A percentile compares a stretch with the other conserved stretches of the same genome.
phyloP scores from a whole-genome alignment of 805 yeast species.

The Sungouiozyma ichnusensis region DNA sequence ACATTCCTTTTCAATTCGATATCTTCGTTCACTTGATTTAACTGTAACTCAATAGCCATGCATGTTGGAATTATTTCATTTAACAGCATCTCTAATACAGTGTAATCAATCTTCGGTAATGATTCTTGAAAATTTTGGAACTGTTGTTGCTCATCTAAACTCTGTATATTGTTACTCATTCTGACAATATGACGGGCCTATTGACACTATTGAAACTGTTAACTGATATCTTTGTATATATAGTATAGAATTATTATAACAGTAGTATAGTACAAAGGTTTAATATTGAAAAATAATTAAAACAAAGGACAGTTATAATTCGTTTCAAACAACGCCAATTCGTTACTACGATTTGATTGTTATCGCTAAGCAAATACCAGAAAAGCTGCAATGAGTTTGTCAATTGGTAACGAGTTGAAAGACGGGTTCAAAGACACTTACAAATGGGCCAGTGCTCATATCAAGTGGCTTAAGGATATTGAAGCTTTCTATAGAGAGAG shows the following conservation, averaged over 20 bases:
- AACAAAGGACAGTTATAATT: background rate
- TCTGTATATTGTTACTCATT: background rate
- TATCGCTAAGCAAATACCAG: too few species aligned
- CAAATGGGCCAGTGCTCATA: constrained; percentile 68
- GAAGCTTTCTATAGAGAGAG: constrained; percentile 79
- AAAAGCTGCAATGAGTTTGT: constrained; percentile 16
- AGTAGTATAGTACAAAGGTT: too few species aligned
- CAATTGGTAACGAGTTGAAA: constrained; percentile 62
- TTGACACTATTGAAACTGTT: too few species aligned
- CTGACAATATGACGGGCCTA: too few species aligned
- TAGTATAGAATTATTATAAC: too few species aligned
- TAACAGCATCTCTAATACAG: constrained; percentile 52
- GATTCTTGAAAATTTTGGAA: constrained; percentile 24
- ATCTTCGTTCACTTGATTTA: constrained; percentile 11
- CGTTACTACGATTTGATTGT: too few species aligned
- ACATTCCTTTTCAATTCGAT: constrained; percentile 13
- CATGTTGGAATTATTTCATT: constrained; percentile 72
- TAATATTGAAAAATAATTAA: too few species aligned
- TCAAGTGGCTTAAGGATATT: constrained; percentile 66
- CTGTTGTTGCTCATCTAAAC: constrained; percentile 16
- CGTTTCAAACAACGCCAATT: background rate
- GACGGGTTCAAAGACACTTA: constrained; percentile 72
- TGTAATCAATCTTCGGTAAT: constrained; percentile 38
- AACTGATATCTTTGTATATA: too few species aligned
- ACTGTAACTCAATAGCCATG: constrained; percentile 43